These are phyloP conservation scores for Penicillium polonicum DNA, from an alignment of 2,329 filamentous ascomycete species.

Conservation along the genomic window DNA sequence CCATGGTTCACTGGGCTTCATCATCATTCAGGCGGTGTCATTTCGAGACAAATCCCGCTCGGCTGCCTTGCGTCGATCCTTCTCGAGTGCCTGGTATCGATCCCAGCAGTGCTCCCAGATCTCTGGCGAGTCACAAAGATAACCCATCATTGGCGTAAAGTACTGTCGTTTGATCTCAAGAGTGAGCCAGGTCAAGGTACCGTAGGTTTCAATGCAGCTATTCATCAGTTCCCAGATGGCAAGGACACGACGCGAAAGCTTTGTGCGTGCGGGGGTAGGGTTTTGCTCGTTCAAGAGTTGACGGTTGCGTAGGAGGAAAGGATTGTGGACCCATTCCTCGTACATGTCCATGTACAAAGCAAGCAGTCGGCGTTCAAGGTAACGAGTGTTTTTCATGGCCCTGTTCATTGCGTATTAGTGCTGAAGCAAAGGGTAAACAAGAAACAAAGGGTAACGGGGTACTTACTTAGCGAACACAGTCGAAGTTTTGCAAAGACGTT, in stretches of 20 bases:
- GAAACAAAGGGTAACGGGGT: too few relatives aligned
- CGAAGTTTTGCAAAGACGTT: conserved; percentile 20
- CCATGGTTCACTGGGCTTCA: not conserved
- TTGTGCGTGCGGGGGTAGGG: not conserved
- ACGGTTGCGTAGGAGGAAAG: conserved; percentile 23
- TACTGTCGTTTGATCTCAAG: conserved; percentile 15
- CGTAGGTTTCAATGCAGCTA: conserved; percentile 24
- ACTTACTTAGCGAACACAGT: conserved; percentile 23
- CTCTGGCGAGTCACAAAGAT: conserved; percentile 11
- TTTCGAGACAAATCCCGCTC: not conserved
- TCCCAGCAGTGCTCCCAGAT: conserved; percentile 11
- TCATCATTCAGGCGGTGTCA: not conserved
- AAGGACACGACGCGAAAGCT: conserved; percentile 18
- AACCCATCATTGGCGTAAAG: conserved; percentile 11
- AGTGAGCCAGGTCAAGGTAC: conserved; percentile 15
- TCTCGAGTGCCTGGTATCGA: not conserved
- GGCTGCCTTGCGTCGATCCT: not conserved
- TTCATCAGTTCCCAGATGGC: conserved; percentile 21
- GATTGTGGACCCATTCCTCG: conserved; percentile 27
- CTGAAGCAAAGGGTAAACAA: not conserved
- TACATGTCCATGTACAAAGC: conserved; percentile 25
- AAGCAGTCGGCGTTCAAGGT: conserved; percentile 24
- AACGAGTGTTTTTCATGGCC: conserved; percentile 20
- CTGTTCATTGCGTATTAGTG: conserved; percentile 9
- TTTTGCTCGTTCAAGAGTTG: conserved; percentile 7